A percentile compares a stretch with the other conserved stretches of the same genome.
These are phyloP conservation scores for Pelargonium nanum DNA, from an alignment of 345 rosid species.

Conservation along the genomic window DNA sequence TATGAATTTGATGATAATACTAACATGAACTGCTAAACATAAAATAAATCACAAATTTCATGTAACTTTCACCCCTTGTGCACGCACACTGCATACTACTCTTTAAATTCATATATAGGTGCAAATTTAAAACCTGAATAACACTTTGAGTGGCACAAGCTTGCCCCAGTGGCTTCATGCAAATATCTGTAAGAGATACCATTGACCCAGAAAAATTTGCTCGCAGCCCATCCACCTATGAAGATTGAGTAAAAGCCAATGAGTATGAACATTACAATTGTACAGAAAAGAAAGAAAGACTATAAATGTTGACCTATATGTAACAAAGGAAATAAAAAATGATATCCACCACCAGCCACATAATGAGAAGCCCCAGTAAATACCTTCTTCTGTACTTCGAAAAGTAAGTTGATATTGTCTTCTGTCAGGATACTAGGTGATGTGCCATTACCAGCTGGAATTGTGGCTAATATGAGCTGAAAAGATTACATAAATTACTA, in stretches of 20 bases:
- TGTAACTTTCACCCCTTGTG: not conserved
- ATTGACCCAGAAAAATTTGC: constrained; percentile 74
- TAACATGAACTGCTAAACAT: no score
- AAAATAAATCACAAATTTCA: not conserved
- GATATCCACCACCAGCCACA: not conserved
- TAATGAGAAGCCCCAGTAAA: constrained; percentile 4
- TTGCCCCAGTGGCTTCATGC: constrained; percentile 89
- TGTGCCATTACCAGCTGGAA: constrained; percentile 41
- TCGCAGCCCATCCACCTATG: constrained; percentile 73
- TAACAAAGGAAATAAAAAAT: not conserved
- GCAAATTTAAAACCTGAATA: constrained; percentile 46
- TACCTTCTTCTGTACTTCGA: constrained; percentile 93
- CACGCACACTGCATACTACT: not conserved
- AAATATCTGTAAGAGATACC: constrained; percentile 80
- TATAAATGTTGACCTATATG: not conserved
- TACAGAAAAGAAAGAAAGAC: not conserved
- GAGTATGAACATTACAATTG: constrained; percentile 3
- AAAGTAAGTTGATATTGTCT: constrained; percentile 74
- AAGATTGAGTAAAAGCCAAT: constrained; percentile 7
- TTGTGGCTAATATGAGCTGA: constrained; percentile 80
- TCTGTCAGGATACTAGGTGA: constrained; percentile 73
- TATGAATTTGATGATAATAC: not conserved
- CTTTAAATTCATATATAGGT: not conserved
- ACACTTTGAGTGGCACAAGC: constrained; percentile 95
- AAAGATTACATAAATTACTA: constrained; percentile 1